Conservation (phyloP, 805 yeast genomes). For the Ogataea thermomethanolica region DNA sequence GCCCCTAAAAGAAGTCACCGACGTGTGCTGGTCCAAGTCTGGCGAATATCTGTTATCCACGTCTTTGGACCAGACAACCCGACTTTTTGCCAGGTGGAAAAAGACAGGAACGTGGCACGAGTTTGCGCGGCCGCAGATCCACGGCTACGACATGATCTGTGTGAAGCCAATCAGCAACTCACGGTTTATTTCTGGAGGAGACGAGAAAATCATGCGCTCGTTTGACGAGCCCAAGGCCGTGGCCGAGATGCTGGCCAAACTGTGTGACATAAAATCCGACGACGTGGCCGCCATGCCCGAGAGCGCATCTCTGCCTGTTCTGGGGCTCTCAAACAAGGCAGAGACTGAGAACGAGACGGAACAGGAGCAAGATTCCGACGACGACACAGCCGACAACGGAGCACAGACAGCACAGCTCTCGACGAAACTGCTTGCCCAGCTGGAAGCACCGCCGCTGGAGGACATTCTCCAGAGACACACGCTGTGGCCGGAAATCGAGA, state of each 20-base stretch:
- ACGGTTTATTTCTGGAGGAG: slow-evolving; percentile 88
- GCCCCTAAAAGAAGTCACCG: slow-evolving; percentile 69
- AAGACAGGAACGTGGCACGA: slow-evolving; percentile 68
- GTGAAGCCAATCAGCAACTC: slow-evolving; percentile 56
- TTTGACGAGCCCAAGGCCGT: slow-evolving; percentile 86
- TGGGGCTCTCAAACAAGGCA: slow-evolving; percentile 92
- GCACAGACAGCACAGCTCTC: slow-evolving; percentile 37
- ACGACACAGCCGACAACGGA: slow-evolving; percentile 41
- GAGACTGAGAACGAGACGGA: slow-evolving; percentile 45
- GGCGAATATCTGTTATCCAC: slow-evolving; percentile 72
- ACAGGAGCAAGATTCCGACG: slow-evolving; percentile 37
- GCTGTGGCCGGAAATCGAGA: slow-evolving; percentile 92
- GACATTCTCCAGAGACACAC: slow-evolving; percentile 90
- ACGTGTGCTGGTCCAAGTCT: slow-evolving; percentile 65
- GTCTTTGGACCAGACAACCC: slow-evolving; percentile 90
- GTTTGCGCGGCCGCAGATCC: slow-evolving; percentile 95
- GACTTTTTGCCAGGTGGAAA: slow-evolving; percentile 69
- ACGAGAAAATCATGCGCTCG: slow-evolving; percentile 86
- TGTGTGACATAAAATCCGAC: slow-evolving; percentile 43
- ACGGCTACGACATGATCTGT: slow-evolving; percentile 95
- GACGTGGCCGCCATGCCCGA: slow-evolving; percentile 54
- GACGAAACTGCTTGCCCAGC: slow-evolving; percentile 43
- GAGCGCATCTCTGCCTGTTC: slow-evolving; percentile 85
- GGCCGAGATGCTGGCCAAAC: slow-evolving; percentile 52
- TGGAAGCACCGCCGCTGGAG: slow-evolving; percentile 73